Evolutionary conservation across 805 yeast genomes (phyloP).

Genomic region (Jamesozyma spencerorum): DNA sequence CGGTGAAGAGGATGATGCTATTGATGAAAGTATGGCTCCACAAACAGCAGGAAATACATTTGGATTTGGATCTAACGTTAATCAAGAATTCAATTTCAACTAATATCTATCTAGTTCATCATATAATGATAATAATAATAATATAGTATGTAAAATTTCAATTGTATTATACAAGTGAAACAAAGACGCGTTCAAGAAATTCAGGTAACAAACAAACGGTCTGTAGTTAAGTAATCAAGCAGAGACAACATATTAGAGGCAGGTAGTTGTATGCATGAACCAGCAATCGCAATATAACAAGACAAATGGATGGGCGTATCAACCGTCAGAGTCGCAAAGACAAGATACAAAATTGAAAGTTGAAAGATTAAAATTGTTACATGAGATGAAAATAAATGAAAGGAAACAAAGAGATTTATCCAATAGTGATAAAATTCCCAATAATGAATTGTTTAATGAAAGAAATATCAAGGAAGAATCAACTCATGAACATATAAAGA

Average conservation of each 20-base stretch:
- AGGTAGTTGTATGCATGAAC: too few species aligned
- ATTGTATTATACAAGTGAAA: too few species aligned
- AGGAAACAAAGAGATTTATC: neutral
- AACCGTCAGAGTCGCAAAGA: neutral
- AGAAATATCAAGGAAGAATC: neutral
- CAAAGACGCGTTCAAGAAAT: too few species aligned
- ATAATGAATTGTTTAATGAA: neutral
- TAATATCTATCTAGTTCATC: conserved; percentile 1
- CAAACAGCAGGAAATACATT: conserved; percentile 73
- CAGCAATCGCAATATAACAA: too few species aligned
- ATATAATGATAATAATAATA: neutral
- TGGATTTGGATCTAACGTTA: conserved; percentile 69
- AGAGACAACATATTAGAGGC: too few species aligned
- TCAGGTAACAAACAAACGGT: too few species aligned
- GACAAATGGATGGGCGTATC: neutral
- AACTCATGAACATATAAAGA: neutral
- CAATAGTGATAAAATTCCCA: neutral
- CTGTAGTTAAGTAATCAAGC: too few species aligned
- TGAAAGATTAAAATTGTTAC: neutral
- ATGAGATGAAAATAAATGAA: neutral
- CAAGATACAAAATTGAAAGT: neutral
- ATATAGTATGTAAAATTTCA: too few species aligned
- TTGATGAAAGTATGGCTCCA: conserved; percentile 72
- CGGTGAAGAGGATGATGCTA: conserved; percentile 65
- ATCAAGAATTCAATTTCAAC: conserved; percentile 37